Evolutionary conservation across 768 basidiomycete species (phyloP).

Genomic region (Russula vinacea): DNA sequence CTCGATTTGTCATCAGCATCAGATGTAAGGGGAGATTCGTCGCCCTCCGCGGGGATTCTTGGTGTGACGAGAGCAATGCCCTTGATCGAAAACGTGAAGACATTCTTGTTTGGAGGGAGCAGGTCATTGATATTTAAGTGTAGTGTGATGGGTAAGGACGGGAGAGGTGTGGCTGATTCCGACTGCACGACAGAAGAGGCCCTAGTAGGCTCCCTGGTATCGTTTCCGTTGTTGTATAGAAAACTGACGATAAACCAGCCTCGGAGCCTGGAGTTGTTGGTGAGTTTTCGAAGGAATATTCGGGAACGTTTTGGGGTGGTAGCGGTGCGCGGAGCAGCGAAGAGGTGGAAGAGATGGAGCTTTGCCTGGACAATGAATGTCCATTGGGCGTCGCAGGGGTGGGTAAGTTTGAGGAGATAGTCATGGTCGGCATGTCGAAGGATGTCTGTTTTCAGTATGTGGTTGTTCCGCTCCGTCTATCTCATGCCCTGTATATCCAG

Average conservation of each 20-base stretch:
- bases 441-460: constrained; percentile 19
- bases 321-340: constrained; percentile 76
- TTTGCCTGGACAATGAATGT: constrained; percentile 39
- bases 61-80: constrained; percentile 63
- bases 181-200: constrained; percentile 39
- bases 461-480: constrained; percentile 43
- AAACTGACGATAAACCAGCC: constrained; percentile 40
- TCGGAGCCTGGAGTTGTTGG: constrained; percentile 52
- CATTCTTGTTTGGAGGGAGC: constrained; percentile 57
- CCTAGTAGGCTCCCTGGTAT: constrained; percentile 40
- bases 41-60: constrained; percentile 36
- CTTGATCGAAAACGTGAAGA: constrained; percentile 61
- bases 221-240: constrained; percentile 39
- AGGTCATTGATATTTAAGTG: constrained; percentile 82
- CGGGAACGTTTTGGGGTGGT: constrained; percentile 57
- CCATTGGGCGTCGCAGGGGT: constrained; percentile 30
- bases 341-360: constrained; percentile 42
- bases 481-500: constrained; percentile 72
- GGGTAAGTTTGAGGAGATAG: constrained; percentile 15
- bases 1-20: constrained; percentile 36
- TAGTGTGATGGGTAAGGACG: constrained; percentile 66
- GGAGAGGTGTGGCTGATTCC: constrained; percentile 30
- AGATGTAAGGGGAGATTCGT: constrained; percentile 24
- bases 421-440: constrained; percentile 42
- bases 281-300: constrained; percentile 73